Evolutionary conservation across 768 basidiomycete genomes (phyloP).

Genomic region (Russula brevipes): DNA sequence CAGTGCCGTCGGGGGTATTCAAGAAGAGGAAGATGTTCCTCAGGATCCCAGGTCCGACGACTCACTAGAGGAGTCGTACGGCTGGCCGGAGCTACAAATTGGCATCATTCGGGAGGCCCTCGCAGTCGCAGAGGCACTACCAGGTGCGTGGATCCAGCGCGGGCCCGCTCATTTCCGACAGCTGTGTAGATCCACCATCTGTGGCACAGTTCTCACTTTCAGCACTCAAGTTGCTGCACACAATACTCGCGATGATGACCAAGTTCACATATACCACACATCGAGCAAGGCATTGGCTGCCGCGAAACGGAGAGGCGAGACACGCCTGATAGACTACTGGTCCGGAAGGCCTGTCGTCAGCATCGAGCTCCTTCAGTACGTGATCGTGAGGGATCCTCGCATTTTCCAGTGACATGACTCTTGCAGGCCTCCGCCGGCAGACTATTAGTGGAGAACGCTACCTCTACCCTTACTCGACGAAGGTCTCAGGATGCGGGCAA

Average conservation of each 20-base stretch:
- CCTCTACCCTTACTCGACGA: conserved; percentile 46
- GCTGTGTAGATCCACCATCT: conserved; percentile 63
- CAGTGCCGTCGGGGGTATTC: conserved; percentile 1
- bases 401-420: conserved; percentile 1
- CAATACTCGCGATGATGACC: conserved; percentile 68
- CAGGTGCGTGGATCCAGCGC: conserved; percentile 50
- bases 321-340: conserved; percentile 78
- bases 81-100: conserved; percentile 94
- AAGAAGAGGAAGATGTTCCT: conserved; percentile 1
- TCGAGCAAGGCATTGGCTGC: conserved; percentile 68
- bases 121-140: conserved; percentile 83
- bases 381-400: conserved; percentile 14
- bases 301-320: conserved; percentile 72
- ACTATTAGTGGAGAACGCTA: conserved; percentile 66
- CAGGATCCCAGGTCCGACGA: conserved; percentile 40
- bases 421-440: conserved; percentile 62
- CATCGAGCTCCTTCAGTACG: conserved; percentile 73
- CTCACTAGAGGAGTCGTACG: conserved; percentile 53
- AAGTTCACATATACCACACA: conserved; percentile 70
- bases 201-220: conserved; percentile 90
- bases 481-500: conserved; percentile 33
- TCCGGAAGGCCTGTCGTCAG: conserved; percentile 73
- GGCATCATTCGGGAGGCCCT: conserved; percentile 92
- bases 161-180: conserved; percentile 3
- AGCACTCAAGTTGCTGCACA: conserved; percentile 67